Base-by-base conservation (phyloP, 352 stramenopile species). In the Peronospora destructor region DNA sequence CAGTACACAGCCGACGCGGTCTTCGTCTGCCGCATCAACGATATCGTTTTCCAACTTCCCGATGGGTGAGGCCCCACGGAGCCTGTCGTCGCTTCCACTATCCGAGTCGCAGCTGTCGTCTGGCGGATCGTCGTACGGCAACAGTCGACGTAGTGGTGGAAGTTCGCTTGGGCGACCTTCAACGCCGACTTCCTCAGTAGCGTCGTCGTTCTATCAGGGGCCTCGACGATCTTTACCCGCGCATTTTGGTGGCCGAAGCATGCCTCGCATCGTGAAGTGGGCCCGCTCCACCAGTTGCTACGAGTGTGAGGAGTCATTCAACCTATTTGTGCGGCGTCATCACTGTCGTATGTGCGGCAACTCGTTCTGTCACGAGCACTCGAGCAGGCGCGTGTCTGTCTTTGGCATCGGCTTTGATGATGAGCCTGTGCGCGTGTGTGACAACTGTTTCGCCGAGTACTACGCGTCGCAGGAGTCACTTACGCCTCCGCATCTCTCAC, bases 281-380 rank as follows among this genome's bases (percentile, higher is more conserved):
- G 76, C 79, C 4, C 74, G 81, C 16, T 80, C 76, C 46, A 87
- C 69, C 50, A 73, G 86, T 42, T 94, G 83, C 59, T 87, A 88
- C 57, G 83, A 91, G 62, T 94, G 83, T 55, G 49, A 91, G 11
- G 79, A 88, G 39, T 50, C 75, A 7, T 94, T 94, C 61, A 90
- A 83, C 42, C 50, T 94, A 4, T 94, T 94, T 19, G 69, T 84
- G 39, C 78, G 83, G 4, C 80, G 84, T 11, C 84, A 94, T 46
- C 81, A 94, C 56, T 94, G 84, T 50, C 84, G 84, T 23, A 87
- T 90, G 72, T 94, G 84, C 39, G 84, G 84, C 16, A 86, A 87
- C 37, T 92, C 80, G 36, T 94, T 94, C 64, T 94, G 84, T 45
- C 78, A 91, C 47, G 75, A 91, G 30, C 81, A 92, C 54, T 92